Evolutionary conservation across 495 filamentous ascomycete species (phyloP).

Genomic region (Tirmania nivea): DNA sequence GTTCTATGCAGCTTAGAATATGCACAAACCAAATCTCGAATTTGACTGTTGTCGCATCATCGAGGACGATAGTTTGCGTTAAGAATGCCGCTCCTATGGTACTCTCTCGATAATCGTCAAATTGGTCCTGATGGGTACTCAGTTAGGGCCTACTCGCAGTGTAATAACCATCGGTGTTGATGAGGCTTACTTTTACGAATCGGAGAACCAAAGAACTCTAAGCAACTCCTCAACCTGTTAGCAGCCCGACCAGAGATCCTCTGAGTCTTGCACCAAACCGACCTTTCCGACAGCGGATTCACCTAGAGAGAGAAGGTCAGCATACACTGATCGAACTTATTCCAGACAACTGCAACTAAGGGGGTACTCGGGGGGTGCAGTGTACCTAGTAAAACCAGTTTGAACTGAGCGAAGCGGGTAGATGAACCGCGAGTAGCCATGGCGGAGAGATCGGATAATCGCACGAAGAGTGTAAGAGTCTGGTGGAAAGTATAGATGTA

Average conservation of each 20-base stretch:
- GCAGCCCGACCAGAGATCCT: background rate
- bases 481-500: too few species aligned
- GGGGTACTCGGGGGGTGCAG: background rate
- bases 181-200: constrained; percentile 69
- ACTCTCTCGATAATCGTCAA: constrained; percentile 96
- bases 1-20: background rate
- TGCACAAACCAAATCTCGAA: constrained; percentile 73
- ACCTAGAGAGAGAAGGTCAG: constrained; percentile 29
- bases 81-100: constrained; percentile 98
- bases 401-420: constrained; percentile 87
- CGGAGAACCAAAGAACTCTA: constrained; percentile 91
- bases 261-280: background rate
- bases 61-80: constrained; percentile 92
- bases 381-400: constrained; percentile 85
- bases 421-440: constrained; percentile 21
- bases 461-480: too few species aligned
- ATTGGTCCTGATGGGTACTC: constrained; percentile 57
- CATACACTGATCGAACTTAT: too few species aligned
- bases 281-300: constrained; percentile 98
- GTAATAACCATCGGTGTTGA: too few species aligned
- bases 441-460: too few species aligned
- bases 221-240: background rate
- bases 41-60: constrained; percentile 94
- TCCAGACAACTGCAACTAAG: background rate
- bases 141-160: background rate